Percentiles rank a stretch among this genome's conserved stretches.
phyloP scores from a whole-genome alignment of 345 rosid species.

The Cardamine resedifolia region DNA sequence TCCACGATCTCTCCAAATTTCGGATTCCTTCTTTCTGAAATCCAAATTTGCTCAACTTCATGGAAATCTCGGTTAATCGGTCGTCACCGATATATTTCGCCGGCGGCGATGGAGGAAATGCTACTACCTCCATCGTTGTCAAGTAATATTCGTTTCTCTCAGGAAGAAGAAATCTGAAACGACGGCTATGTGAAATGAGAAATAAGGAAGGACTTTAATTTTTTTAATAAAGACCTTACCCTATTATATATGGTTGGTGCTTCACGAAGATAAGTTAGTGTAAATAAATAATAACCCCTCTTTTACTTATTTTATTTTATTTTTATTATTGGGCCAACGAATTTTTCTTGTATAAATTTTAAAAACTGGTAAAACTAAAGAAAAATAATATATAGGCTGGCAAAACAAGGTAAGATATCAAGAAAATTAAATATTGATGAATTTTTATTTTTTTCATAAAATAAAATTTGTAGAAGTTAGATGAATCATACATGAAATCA shows the following conservation, averaged over 20 bases:
- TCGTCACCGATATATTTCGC: slow-evolving; percentile 19
- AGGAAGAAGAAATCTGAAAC: slow-evolving; percentile 15
- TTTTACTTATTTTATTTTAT: too few relatives aligned
- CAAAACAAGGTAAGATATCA: not conserved
- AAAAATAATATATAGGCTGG: not conserved
- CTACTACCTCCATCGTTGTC: slow-evolving; percentile 31
- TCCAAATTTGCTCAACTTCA: slow-evolving; percentile 14
- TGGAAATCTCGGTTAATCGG: slow-evolving; percentile 13
- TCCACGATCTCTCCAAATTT: slow-evolving; percentile 34
- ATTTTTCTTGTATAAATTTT: not conserved
- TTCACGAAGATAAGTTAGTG: slow-evolving; percentile 19
- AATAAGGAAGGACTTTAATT: not conserved
- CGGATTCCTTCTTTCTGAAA: not conserved
- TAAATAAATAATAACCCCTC: too few relatives aligned
- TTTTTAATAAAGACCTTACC: not conserved
- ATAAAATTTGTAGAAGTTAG: not conserved
- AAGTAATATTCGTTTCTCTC: not conserved
- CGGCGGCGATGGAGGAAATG: slow-evolving; percentile 24
- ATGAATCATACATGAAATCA: slow-evolving; percentile 5
- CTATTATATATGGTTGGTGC: slow-evolving; percentile 29
- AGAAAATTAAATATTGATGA: not conserved
- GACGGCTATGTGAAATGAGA: slow-evolving; percentile 16
- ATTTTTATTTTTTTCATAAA: not conserved
- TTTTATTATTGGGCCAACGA: not conserved
- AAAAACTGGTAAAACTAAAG: not conserved